phyloP scores from a whole-genome alignment of 2,329 filamentous ascomycete genomes.

The Phoma sp. region DNA sequence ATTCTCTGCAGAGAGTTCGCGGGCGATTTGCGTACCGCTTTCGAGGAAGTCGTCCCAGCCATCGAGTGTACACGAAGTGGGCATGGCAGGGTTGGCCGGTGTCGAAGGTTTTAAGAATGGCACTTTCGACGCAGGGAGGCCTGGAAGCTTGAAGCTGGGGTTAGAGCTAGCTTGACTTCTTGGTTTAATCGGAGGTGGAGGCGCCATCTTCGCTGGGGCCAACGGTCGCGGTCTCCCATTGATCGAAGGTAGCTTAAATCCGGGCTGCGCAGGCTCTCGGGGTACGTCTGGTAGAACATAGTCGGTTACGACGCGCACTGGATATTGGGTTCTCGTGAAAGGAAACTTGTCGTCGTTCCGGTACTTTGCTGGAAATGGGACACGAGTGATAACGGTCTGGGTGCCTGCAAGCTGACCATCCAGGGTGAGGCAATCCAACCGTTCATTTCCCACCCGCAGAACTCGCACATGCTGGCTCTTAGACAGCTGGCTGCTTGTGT shows the following conservation, averaged over 20 bases:
- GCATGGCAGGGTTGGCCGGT: background rate
- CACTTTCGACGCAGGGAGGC: constrained; percentile 32
- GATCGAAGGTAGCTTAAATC: constrained; percentile 32
- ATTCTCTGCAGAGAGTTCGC: constrained; percentile 45
- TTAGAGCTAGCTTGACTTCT: constrained; percentile 16
- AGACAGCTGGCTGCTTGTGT: constrained; percentile 39
- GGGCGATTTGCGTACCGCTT: constrained; percentile 54
- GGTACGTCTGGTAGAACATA: constrained; percentile 1
- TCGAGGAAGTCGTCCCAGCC: constrained; percentile 52
- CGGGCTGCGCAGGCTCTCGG: constrained; percentile 18
- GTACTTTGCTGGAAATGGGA: constrained; percentile 37
- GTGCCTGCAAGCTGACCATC: constrained; percentile 44
- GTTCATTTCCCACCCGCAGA: constrained; percentile 34
- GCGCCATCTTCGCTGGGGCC: constrained; percentile 14
- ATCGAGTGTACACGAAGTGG: constrained; percentile 18
- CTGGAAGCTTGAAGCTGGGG: constrained; percentile 35
- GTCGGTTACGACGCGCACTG: constrained; percentile 38
- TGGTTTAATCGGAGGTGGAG: constrained; percentile 1
- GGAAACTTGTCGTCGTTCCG: constrained; percentile 34
- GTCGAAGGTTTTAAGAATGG: background rate
- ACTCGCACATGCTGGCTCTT: constrained; percentile 43
- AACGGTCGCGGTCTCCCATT: constrained; percentile 14
- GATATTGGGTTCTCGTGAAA: constrained; percentile 42
- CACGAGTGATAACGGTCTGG: constrained; percentile 38
- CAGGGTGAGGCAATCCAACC: constrained; percentile 42